Base-by-base conservation (phyloP, 352 stramenopile genomes). In the Globisporangium polare region DNA sequence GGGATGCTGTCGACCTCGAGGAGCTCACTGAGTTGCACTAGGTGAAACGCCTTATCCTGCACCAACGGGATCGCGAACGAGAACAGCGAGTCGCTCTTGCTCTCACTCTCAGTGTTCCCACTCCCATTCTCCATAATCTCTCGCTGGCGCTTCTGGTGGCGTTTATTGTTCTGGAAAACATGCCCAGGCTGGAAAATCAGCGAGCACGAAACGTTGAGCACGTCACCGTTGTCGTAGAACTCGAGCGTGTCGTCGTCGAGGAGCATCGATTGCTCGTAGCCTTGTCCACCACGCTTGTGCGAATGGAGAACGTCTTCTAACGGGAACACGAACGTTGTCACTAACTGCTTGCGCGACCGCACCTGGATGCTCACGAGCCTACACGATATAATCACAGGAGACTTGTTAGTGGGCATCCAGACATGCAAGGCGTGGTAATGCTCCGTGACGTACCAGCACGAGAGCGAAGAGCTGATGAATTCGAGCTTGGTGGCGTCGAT, bases 361-460 rank as follows among this genome's bases (percentile, higher is more conserved):
- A 80, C 69, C 26, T 72, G 62, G 18, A 83, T 47, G 52, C 62
- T 74, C 20, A 85, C 31, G 29, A 57, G 18, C 73, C 75, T 85
- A 55, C 9, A 56, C 15, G 6, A 10, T 3, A 46, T 4, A 22
- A 46, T 5, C 41, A 46, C 10, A 53, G 17, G 10, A 35, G 1
- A 12, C 4, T 54, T 5, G 49, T 54, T 51, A 18, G 35, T 5
- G 6, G 4, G 5, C 20, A 46, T 17, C 42, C 15, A 55, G 5
- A 37, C 15, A 7, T 7, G 5, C 33, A 39, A 9, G 9, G 15
- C 3, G 9, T 39, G 3, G 12, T 9, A 17, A 39, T 39, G 12
- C 33, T 4, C n/a, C 12, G 33, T 39, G 33, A 42, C 50, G 43
- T 54, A 68, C 62, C 62, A 68, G 56, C 57, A 60, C 2, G 62